Conservation (phyloP, 169 alveolate genomes). For the Eimeria praecox region DNA sequence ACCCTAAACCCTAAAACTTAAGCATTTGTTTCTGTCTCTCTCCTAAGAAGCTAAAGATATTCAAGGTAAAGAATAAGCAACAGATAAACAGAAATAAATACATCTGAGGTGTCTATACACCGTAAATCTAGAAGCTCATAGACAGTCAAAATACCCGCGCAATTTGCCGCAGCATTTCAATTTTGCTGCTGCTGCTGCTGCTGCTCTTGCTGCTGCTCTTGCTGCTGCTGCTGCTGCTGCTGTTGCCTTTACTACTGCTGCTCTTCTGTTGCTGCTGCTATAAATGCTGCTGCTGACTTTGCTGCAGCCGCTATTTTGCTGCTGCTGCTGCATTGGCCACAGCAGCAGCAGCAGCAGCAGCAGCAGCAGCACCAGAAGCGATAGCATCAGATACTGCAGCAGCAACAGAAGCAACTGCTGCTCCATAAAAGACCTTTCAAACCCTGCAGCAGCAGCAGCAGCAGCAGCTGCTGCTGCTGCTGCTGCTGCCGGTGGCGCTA, state of each 20-base stretch:
- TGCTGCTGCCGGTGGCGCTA: conserved; percentile 23
- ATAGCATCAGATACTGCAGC: background rate
- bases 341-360: background rate
- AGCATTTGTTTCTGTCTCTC: background rate
- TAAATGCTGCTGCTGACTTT: background rate
- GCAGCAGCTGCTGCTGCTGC: conserved; percentile 6
- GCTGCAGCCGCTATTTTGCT: background rate
- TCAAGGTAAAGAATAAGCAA: background rate
- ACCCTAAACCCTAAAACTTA: conserved; percentile 14
- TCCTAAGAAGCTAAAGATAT: background rate
- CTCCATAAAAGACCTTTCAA: too few species aligned
- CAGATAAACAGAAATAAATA: background rate
- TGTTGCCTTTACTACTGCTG: background rate
- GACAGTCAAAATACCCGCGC: background rate
- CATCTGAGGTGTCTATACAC: background rate
- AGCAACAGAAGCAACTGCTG: background rate
- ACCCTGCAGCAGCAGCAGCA: conserved; percentile 4
- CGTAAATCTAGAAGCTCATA: background rate
- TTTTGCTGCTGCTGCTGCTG: too few species aligned
- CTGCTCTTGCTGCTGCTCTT: too few species aligned
- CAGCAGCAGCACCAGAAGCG: background rate
- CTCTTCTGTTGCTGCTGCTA: conserved; percentile 12
- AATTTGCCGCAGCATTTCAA: too few species aligned
- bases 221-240: too few species aligned
- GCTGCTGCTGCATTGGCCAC: background rate